phyloP scores from a whole-genome alignment of 176 grass and related monocot genomes.

The Ampelocalamus luodianensis region DNA sequence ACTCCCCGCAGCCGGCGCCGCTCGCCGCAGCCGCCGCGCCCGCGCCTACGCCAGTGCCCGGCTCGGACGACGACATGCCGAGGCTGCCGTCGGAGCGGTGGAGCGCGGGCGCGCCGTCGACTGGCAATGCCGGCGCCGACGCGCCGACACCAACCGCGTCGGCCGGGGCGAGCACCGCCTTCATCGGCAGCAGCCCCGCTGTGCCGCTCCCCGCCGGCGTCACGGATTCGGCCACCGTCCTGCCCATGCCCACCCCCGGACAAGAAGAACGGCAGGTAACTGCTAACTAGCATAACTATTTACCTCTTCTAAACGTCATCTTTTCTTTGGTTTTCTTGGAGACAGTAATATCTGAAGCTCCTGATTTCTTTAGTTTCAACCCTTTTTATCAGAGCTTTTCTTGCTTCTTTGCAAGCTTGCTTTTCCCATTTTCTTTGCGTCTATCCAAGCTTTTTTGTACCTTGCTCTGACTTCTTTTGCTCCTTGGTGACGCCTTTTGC shows the following conservation, averaged over 20 bases:
- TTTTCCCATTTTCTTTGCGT: constrained; percentile 29
- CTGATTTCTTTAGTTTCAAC: background rate
- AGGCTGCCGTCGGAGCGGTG: constrained; percentile 63
- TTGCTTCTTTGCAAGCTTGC: constrained; percentile 20
- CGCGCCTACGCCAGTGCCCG: background rate
- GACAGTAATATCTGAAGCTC: background rate
- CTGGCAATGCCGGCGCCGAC: background rate
- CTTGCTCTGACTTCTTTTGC: constrained; percentile 30
- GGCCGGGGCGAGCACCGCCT: constrained; percentile 51
- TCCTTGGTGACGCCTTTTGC: constrained; percentile 38
- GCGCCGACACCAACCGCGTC: constrained; percentile 43
- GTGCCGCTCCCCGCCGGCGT: constrained; percentile 79
- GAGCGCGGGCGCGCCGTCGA: constrained; percentile 20
- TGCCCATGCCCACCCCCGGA: constrained; percentile 63
- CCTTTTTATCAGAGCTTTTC: constrained; percentile 2
- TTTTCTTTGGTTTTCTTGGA: background rate
- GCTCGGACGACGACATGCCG: constrained; percentile 56
- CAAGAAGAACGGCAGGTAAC: constrained; percentile 51
- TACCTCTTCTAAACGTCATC: too few relatives aligned
- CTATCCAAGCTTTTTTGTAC: constrained; percentile 6
- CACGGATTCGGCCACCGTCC: constrained; percentile 76
- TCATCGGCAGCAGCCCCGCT: constrained; percentile 87
- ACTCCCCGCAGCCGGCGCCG: constrained; percentile 43
- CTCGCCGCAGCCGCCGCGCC: background rate
- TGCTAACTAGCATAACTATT: too few relatives aligned